A percentile compares a stretch with the other conserved stretches of the same genome.
phyloP scores from a whole-genome alignment of 148 eudicot genomes.

The Dianthus caryophyllus region DNA sequence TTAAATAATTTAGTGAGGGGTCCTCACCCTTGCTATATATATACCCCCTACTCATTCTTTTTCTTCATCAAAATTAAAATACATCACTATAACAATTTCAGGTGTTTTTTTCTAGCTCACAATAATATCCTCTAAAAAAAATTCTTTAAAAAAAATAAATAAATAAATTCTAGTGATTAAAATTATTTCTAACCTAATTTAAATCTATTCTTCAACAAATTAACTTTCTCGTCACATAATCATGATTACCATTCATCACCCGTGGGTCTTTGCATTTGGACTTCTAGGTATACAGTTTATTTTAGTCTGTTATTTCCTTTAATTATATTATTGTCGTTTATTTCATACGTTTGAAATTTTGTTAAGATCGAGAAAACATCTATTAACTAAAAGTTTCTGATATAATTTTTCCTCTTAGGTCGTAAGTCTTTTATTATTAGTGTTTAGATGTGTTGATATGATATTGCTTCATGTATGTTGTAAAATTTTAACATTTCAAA shows the following conservation, averaged over 20 bases:
- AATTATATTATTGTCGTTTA: not conserved
- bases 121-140: not conserved
- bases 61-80: not conserved
- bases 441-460: no score
- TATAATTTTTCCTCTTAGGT: no score
- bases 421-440: no score
- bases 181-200: not conserved
- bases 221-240: not conserved
- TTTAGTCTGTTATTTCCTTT: not conserved
- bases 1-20: slow-evolving; percentile 14
- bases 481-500: no score
- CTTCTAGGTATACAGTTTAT: slow-evolving; percentile 44
- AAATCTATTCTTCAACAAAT: not conserved
- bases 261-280: slow-evolving; percentile 65
- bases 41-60: slow-evolving; percentile 11
- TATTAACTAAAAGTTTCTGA: no score
- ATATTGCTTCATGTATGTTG: no score
- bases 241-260: slow-evolving; percentile 25
- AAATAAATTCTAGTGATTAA: no score
- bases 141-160: no score
- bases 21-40: slow-evolving; percentile 20
- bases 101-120: slow-evolving; percentile 9
- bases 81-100: not conserved
- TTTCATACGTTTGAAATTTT: no score
- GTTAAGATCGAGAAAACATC: no score